A percentile compares a stretch with the other conserved stretches of the same genome.
Evolutionary conservation across 148 eudicot species (phyloP).

Genomic region (Silene latifolia): DNA sequence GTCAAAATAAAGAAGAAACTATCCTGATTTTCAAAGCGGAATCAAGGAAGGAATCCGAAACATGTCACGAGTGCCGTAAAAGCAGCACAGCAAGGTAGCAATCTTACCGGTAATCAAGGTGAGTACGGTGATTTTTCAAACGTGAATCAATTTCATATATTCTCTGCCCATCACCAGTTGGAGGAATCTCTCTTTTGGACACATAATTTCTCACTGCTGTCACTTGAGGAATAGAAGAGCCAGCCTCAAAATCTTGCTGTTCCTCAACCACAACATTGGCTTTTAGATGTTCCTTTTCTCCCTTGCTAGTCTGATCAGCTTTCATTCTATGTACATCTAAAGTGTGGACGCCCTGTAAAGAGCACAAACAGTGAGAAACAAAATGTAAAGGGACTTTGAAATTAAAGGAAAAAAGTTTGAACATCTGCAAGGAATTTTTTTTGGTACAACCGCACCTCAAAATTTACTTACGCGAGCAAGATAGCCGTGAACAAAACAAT

Average conservation of each 20-base stretch:
- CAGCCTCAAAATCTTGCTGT: constrained; percentile 26
- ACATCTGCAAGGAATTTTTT: not conserved
- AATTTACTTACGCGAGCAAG: not conserved
- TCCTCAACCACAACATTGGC: constrained; percentile 25
- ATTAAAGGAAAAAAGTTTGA: not conserved
- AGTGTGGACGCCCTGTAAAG: constrained; percentile 39
- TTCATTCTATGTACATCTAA: constrained; percentile 32
- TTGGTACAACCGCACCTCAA: not conserved
- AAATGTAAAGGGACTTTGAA: not conserved
- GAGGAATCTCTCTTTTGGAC: constrained; percentile 55
- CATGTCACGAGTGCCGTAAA: not conserved
- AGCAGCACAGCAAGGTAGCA: constrained; percentile 6
- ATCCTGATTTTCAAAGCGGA: not conserved
- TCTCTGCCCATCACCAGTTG: constrained; percentile 74
- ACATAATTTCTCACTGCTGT: constrained; percentile 27
- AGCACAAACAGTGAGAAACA: not conserved
- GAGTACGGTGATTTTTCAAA: constrained; percentile 50
- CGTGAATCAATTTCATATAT: constrained; percentile 86
- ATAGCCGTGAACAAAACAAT: no score
- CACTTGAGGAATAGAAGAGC: constrained; percentile 31
- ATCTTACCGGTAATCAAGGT: constrained; percentile 90
- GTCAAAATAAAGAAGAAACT: not conserved
- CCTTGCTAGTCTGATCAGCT: constrained; percentile 21
- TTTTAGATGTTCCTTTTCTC: constrained; percentile 19
- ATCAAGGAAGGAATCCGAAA: not conserved